phyloP scores from a whole-genome alignment of 371 early-diverging fungal species.

The Mucor lusitanicus region DNA sequence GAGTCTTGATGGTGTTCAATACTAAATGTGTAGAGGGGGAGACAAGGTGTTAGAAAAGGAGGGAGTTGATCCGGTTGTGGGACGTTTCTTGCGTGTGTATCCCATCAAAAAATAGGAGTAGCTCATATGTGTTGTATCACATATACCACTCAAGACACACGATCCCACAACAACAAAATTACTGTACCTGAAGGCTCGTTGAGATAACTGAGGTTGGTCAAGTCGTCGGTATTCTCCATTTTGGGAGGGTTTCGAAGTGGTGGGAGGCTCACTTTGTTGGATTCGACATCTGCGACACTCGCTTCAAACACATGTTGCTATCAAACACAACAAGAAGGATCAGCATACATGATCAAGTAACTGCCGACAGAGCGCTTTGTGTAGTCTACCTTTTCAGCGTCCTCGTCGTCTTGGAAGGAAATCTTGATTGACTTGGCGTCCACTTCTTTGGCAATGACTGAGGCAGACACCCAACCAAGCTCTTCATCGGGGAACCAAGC shows the following conservation, averaged over 20 bases:
- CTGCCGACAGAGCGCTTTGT: neutral
- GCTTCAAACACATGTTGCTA: slow-evolving; percentile 79
- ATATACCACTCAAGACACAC: neutral
- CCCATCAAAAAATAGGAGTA: neutral
- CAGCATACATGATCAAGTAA: neutral
- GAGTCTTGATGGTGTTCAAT: slow-evolving; percentile 83
- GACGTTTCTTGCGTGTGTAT: neutral
- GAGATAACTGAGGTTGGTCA: slow-evolving; percentile 89
- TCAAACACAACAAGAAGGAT: neutral
- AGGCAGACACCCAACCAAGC: slow-evolving; percentile 85
- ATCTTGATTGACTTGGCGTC: slow-evolving; percentile 59
- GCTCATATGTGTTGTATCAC: neutral
- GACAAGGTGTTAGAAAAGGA: neutral
- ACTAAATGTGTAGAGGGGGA: slow-evolving; percentile 46
- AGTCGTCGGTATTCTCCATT: slow-evolving; percentile 88
- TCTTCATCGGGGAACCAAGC: slow-evolving; percentile 91
- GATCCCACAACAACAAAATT: too few species aligned
- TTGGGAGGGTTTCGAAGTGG: slow-evolving; percentile 90
- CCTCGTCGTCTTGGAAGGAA: slow-evolving; percentile 61
- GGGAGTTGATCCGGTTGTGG: neutral
- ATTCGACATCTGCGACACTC: slow-evolving; percentile 67
- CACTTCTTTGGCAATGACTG: slow-evolving; percentile 56
- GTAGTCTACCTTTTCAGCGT: slow-evolving; percentile 49
- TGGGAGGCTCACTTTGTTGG: slow-evolving; percentile 70
- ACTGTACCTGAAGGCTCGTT: slow-evolving; percentile 88